These are phyloP conservation scores for Leishmania major DNA, from an alignment of 208 protist genomes.

Conservation along the genomic window DNA sequence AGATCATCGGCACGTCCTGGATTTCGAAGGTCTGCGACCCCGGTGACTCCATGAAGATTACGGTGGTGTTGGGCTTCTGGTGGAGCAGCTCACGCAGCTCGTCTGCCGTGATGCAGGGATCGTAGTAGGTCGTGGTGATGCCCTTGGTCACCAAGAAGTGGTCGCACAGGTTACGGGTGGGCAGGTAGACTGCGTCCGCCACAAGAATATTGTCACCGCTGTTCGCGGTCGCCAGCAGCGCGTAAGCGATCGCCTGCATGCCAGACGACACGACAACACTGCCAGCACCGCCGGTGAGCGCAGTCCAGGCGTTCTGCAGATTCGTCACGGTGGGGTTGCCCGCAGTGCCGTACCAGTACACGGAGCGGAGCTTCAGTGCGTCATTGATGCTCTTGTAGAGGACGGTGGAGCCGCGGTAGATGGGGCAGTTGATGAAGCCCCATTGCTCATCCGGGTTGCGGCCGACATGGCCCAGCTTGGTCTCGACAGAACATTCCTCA, in stretches of 20 bases:
- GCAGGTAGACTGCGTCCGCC: conserved; percentile 34
- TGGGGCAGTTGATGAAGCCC: conserved; percentile 41
- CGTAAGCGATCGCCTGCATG: conserved; percentile 32
- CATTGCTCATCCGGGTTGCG: conserved; percentile 25
- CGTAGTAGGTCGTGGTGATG: conserved; percentile 36
- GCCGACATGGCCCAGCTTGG: conserved; percentile 31
- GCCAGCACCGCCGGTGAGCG: conserved; percentile 33
- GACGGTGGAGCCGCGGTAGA: conserved; percentile 39
- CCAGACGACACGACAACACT: conserved; percentile 32
- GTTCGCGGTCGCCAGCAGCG: conserved; percentile 30
- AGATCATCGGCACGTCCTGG: conserved; percentile 32
- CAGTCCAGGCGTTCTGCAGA: conserved; percentile 32
- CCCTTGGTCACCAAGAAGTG: conserved; percentile 27
- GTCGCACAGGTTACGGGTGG: conserved; percentile 34
- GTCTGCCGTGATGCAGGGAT: conserved; percentile 33
- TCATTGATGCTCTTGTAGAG: conserved; percentile 29
- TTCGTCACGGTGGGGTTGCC: conserved; percentile 34
- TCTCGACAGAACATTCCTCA: conserved; percentile 21
- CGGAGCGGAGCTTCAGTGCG: not conserved
- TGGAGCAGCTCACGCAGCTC: conserved; percentile 34
- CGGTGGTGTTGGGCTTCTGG: conserved; percentile 31
- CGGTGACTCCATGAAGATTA: conserved; percentile 34
- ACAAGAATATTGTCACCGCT: conserved; percentile 33
- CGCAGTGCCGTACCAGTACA: conserved; percentile 32
- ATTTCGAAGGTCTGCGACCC: conserved; percentile 40